A percentile compares a stretch with the other conserved stretches of the same genome.
phyloP scores from a whole-genome alignment of 768 basidiomycete genomes.

The Hypholoma fasciculare region DNA sequence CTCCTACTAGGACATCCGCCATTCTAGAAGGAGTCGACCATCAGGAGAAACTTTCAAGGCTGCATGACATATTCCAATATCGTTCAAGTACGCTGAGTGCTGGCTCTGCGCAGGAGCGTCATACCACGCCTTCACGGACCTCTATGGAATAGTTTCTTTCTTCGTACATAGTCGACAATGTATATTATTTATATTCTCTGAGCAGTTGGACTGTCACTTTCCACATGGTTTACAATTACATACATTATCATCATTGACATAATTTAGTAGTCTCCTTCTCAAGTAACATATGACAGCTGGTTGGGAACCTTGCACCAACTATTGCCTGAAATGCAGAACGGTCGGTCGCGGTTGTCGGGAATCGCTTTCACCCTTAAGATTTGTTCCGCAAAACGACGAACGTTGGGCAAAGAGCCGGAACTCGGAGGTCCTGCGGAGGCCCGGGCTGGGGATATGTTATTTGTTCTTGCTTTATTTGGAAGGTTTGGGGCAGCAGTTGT shows the following conservation, averaged over 20 bases:
- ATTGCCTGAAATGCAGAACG: too few species aligned
- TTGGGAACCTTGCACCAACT: too few species aligned
- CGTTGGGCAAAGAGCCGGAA: neutral
- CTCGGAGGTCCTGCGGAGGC: neutral
- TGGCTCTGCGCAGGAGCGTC: conserved; percentile 40
- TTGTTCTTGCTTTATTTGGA: conserved; percentile 7
- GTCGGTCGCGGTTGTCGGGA: too few species aligned
- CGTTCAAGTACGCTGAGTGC: conserved; percentile 62
- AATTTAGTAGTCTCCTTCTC: neutral
- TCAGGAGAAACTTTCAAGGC: conserved; percentile 69
- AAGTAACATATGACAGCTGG: neutral
- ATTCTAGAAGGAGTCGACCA: conserved; percentile 27
- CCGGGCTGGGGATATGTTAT: neutral
- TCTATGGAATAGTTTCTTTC: conserved; percentile 26
- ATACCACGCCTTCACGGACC: conserved; percentile 26
- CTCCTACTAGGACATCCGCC: conserved; percentile 21
- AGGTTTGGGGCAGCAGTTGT: neutral
- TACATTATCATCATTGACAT: conserved; percentile 3
- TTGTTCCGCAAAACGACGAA: too few species aligned
- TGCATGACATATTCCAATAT: conserved; percentile 86
- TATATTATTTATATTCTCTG: conserved; percentile 11
- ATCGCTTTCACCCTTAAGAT: too few species aligned
- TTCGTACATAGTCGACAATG: conserved; percentile 5
- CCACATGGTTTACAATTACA: conserved; percentile 5
- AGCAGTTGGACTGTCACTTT: neutral